phyloP scores from a whole-genome alignment of 345 rosid species.

The Populus ilicifolia region DNA sequence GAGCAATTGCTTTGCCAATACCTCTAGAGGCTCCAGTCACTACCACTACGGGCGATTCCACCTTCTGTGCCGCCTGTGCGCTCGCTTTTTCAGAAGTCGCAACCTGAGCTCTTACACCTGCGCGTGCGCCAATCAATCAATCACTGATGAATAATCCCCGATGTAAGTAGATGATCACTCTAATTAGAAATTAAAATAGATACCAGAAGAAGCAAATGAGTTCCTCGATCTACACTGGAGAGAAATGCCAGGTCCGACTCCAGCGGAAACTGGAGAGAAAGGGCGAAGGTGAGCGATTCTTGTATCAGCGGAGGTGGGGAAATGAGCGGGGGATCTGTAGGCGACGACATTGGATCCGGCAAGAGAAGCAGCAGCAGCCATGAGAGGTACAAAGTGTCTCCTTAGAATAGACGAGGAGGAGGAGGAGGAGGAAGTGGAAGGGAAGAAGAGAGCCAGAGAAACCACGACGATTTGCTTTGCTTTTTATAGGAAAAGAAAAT shows the following conservation, averaged over 20 bases:
- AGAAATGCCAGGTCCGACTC: slow-evolving; percentile 29
- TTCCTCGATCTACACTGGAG: slow-evolving; percentile 43
- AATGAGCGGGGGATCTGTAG: slow-evolving; percentile 36
- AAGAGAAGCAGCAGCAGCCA: slow-evolving; percentile 48
- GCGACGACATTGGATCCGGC: slow-evolving; percentile 52
- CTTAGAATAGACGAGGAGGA: slow-evolving; percentile 18
- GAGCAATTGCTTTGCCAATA: slow-evolving; percentile 91
- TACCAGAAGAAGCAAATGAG: slow-evolving; percentile 56
- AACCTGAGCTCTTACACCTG: slow-evolving; percentile 72
- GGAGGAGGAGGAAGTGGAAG: slow-evolving; percentile 16
- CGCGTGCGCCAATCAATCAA: not conserved
- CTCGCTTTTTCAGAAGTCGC: slow-evolving; percentile 49
- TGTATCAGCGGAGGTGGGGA: slow-evolving; percentile 24
- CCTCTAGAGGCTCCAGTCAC: slow-evolving; percentile 99
- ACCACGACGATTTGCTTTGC: not conserved
- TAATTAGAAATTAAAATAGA: not conserved
- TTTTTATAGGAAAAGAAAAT: slow-evolving; percentile 7
- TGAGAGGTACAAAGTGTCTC: slow-evolving; percentile 24
- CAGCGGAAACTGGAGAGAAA: slow-evolving; percentile 40
- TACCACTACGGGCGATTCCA: slow-evolving; percentile 76
- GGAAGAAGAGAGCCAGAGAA: slow-evolving; percentile 35
- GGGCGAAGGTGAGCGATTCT: slow-evolving; percentile 40
- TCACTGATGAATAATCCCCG: not conserved
- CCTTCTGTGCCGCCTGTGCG: slow-evolving; percentile 39
- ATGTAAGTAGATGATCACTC: not conserved